Evolutionary conservation across 805 yeast genomes (phyloP).

Genomic region (Cyberlindnera mrakii): DNA sequence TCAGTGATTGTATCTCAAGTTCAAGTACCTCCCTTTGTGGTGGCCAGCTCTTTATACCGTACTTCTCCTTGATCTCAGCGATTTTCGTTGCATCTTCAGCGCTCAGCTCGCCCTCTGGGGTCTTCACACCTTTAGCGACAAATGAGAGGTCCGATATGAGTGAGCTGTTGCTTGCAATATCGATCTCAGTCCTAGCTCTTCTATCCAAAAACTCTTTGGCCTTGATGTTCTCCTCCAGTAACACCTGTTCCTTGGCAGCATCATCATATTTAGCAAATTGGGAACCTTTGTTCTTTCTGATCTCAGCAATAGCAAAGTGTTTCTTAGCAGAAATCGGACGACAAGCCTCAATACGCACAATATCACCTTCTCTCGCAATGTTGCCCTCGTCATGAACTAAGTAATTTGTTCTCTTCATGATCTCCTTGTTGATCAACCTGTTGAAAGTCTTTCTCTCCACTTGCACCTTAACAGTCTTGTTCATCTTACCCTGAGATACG

Average conservation of each 20-base stretch:
- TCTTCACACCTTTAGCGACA: slow-evolving; percentile 19
- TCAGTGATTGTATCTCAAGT: slow-evolving; percentile 31
- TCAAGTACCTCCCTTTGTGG: slow-evolving; percentile 35
- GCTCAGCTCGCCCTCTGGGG: slow-evolving; percentile 23
- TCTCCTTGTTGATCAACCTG: slow-evolving; percentile 64
- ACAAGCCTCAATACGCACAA: slow-evolving; percentile 86
- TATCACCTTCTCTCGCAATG: slow-evolving; percentile 89
- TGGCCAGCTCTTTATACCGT: slow-evolving; percentile 42
- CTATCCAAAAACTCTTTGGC: slow-evolving; percentile 48
- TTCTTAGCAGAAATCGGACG: slow-evolving; percentile 81
- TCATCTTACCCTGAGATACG: slow-evolving; percentile 93
- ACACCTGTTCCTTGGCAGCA: slow-evolving; percentile 63
- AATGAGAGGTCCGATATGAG: slow-evolving; percentile 28
- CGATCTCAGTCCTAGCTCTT: slow-evolving; percentile 31
- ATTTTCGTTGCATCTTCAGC: slow-evolving; percentile 34
- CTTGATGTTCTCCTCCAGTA: slow-evolving; percentile 56
- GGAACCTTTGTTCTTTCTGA: slow-evolving; percentile 83
- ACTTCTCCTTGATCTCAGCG: slow-evolving; percentile 35
- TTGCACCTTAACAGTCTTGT: slow-evolving; percentile 89
- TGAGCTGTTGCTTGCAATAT: slow-evolving; percentile 22
- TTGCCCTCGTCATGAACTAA: slow-evolving; percentile 92
- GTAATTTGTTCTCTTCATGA: slow-evolving; percentile 73
- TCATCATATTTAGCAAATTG: slow-evolving; percentile 77
- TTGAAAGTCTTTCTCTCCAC: slow-evolving; percentile 75
- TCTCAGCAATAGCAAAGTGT: slow-evolving; percentile 87